Conservation (phyloP, 495 filamentous ascomycete genomes). For the Cenococcum geophilum region DNA sequence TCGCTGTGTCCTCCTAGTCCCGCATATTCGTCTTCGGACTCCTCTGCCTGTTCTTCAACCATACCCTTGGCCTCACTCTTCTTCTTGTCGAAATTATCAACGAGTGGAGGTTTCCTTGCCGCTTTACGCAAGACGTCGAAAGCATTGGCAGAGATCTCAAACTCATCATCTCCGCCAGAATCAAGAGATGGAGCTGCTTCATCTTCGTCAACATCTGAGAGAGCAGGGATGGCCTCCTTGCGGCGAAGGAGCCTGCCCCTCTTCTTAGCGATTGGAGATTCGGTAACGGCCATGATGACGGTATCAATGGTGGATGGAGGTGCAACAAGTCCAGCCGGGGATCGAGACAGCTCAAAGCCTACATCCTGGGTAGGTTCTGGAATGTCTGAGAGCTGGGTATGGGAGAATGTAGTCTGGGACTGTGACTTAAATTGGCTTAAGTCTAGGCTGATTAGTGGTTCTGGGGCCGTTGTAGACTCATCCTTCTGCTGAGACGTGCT, state of each 20-base stretch:
- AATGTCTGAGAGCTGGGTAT: slow-evolving; percentile 55
- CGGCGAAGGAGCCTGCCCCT: slow-evolving; percentile 55
- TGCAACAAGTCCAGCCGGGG: slow-evolving; percentile 45
- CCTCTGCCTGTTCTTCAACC: slow-evolving; percentile 88
- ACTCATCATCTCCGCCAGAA: slow-evolving; percentile 31
- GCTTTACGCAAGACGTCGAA: slow-evolving; percentile 76
- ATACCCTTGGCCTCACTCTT: slow-evolving; percentile 83
- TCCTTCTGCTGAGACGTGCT: slow-evolving; percentile 5
- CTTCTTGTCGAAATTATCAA: slow-evolving; percentile 65
- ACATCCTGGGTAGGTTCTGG: slow-evolving; percentile 82
- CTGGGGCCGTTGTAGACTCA: neutral
- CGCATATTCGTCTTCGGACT: slow-evolving; percentile 98
- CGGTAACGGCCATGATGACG: slow-evolving; percentile 48
- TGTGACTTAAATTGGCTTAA: slow-evolving; percentile 17
- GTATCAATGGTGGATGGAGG: slow-evolving; percentile 69
- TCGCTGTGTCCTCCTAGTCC: slow-evolving; percentile 86
- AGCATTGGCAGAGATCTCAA: slow-evolving; percentile 43
- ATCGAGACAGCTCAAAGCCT: slow-evolving; percentile 62
- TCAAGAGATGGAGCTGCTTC: slow-evolving; percentile 4
- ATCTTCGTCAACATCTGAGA: slow-evolving; percentile 42
- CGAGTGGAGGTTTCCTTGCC: slow-evolving; percentile 46
- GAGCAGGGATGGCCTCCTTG: slow-evolving; percentile 26
- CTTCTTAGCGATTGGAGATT: slow-evolving; percentile 56
- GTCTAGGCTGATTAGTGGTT: slow-evolving; percentile 17
- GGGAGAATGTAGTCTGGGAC: slow-evolving; percentile 23